Percentiles rank a stretch among this genome's conserved stretches.
Conservation (phyloP, 441 rosid genomes). For the Arabidopsis hybrid region DNA sequence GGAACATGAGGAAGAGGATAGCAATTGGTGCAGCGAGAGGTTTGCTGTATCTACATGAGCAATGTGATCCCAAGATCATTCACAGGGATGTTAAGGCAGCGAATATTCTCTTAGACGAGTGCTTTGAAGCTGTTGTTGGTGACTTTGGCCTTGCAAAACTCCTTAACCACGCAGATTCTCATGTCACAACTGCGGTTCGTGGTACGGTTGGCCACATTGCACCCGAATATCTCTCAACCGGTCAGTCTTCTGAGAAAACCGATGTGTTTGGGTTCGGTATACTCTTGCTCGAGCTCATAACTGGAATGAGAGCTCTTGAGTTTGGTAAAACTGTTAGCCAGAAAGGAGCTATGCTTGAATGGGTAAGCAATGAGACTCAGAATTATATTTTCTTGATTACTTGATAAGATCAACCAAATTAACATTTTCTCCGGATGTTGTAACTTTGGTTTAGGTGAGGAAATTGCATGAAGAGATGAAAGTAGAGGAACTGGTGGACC, state of each 20-base stretch:
- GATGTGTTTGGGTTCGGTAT: slow-evolving; percentile 95
- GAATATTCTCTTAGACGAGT: slow-evolving; percentile 82
- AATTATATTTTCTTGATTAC: not conserved
- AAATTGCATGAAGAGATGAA: slow-evolving; percentile 80
- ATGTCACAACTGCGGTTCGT: slow-evolving; percentile 92
- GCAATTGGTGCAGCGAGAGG: slow-evolving; percentile 93
- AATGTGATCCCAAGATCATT: slow-evolving; percentile 92
- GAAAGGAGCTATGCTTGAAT: slow-evolving; percentile 95
- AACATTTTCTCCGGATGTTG: not conserved
- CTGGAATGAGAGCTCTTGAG: slow-evolving; percentile 90
- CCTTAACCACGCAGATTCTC: slow-evolving; percentile 87
- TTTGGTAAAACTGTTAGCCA: slow-evolving; percentile 80
- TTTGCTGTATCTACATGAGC: slow-evolving; percentile 86
- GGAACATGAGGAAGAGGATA: slow-evolving; percentile 88
- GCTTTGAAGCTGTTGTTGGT: slow-evolving; percentile 83
- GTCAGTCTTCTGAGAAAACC: slow-evolving; percentile 93
- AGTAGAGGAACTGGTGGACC: slow-evolving; percentile 74
- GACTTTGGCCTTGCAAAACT: slow-evolving; percentile 97
- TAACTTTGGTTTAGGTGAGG: slow-evolving; percentile 59
- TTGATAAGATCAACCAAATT: not conserved
- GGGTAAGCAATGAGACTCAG: slow-evolving; percentile 60
- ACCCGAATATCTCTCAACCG: slow-evolving; percentile 89
- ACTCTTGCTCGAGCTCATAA: slow-evolving; percentile 84
- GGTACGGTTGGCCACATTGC: slow-evolving; percentile 97
- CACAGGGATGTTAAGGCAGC: slow-evolving; percentile 97